These are phyloP conservation scores for Tuber borchii DNA, from an alignment of 495 filamentous ascomycete genomes.

Conservation along the genomic window DNA sequence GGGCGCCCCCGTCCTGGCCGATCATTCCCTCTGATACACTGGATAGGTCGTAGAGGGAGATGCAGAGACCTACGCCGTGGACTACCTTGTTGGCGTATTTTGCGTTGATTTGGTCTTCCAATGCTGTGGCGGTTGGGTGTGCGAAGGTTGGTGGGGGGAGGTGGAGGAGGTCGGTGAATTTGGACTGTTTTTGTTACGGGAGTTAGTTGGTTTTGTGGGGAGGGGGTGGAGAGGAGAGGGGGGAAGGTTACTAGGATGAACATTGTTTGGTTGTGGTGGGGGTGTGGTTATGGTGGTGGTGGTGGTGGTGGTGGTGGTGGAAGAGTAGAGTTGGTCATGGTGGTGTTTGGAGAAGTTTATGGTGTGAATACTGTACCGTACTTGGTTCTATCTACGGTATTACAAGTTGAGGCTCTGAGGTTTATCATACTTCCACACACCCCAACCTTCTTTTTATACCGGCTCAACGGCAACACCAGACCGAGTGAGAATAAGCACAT, in stretches of 20 bases:
- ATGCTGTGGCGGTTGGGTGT: constrained; percentile 65
- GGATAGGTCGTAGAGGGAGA: constrained; percentile 81
- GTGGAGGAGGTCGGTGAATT: constrained; percentile 84
- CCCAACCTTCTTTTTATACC: no score
- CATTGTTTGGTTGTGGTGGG: constrained; percentile 42
- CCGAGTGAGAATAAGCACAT: no score
- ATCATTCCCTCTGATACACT: constrained; percentile 85
- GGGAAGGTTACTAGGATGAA: constrained; percentile 51
- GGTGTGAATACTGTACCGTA: not conserved
- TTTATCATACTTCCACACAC: no score
- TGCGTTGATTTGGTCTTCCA: constrained; percentile 89
- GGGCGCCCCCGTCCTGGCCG: constrained; percentile 82
- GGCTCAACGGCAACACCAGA: no score
- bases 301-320: not conserved
- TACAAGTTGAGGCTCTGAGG: no score
- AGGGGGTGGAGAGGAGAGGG: no score
- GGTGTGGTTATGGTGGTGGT: not conserved
- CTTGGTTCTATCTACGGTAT: no score
- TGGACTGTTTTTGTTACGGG: constrained; percentile 45
- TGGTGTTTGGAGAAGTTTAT: not conserved
- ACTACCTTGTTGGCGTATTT: constrained; percentile 90
- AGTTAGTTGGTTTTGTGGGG: not conserved
- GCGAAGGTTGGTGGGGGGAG: constrained; percentile 79
- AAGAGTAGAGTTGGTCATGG: not conserved
- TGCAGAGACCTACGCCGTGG: constrained; percentile 75